Base-by-base conservation (phyloP, 768 basidiomycete species). In the Xerocomus brunneocitrinus region DNA sequence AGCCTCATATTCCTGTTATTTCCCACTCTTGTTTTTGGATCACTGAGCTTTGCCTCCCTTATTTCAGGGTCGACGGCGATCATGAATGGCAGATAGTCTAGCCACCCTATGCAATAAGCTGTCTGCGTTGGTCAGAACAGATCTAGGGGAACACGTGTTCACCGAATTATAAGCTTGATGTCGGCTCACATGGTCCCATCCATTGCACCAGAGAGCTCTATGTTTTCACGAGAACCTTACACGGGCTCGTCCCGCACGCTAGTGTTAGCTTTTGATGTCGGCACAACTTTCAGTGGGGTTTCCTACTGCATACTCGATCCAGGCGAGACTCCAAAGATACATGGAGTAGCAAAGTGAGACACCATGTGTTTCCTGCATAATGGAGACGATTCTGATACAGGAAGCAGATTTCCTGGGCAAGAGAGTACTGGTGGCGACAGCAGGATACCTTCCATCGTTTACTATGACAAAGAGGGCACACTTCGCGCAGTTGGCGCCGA, bases 371-470 rank as follows among this genome's bases (percentile, higher is more conserved):
- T 2, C 4, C 25, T 28, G 24, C 9, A 41, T 12, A 14, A 2
- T n/a, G 14, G 14, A 36, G 16, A 16, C 16, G 16, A 7, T 36
- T 36, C 35, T 36, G 14, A 36, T 16, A 35, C 14, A 16, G 16
- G 14, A 16, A 13, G 3, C 34, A 79, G 79, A 52, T 79, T 73
- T 52, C 80, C 77, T 5, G 74, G 71, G 1, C 77, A 77, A 53
- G 74, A 76, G n/a, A 65, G 71, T 4, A 65, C 72, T n/a, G 74
- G 74, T 3, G 74, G 76, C 5, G 74, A 78, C 49, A 73, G 70
- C 24, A 81, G 79, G 53, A 76, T 81, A 39, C 79, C 77, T 0
- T 76, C 77, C 0, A 65, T 78, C 31, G 52, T 81, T 13, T 76
- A 75, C 53, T 81, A 81, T 54, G 78, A 79, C 52, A 49, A 56